Evolutionary conservation across 2,329 filamentous ascomycete genomes (phyloP), one percentile per base, ranked within the genome.

Genomic region (Pseudocercospora musae): DNA sequence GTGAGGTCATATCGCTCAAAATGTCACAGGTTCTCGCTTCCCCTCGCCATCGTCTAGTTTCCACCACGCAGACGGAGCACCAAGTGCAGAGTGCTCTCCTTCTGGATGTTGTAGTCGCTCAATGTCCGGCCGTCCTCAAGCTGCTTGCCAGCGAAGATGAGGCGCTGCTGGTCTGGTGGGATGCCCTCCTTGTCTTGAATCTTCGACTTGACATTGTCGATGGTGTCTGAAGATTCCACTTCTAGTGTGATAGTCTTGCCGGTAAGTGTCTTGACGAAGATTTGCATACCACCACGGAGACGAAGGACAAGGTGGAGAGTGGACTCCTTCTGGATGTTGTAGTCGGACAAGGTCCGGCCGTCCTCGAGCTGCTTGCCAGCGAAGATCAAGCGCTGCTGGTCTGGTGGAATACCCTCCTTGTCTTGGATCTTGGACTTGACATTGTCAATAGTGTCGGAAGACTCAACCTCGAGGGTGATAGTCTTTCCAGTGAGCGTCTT

Each of bases 91-190:
- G 95, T 99, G 74, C 88, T 92, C 89, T 98, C 94, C 90, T 99
- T 99, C 89, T 99, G 95, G 87, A 99, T 98, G 89, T 98, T 99
- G 91, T 99, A 99, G 85, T 99, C 95, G 78, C 91, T 95, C 72
- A 99, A 91, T 76, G 95, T 99, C 77, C 95, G 94, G 81, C 95
- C 95, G 78, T 99, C 95, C 86, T 99, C 95, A 78, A 99, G 92
- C 87, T 99, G 95, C 90, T 99, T 99, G 80, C 95, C 95, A 77
- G 95, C 95, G 83, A 98, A 99, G 88, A 99, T 99, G 81, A 99
- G 84, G 80, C 95, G 94, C 86, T 99, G 95, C 83, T 98, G 95
- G 85, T 98, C 95, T 55, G 95, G 94, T 78, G 95, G 95, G 73
- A 99, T 99, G 75, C 95, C 94, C 86, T 99, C 95, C 91, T 98